Base-by-base conservation (phyloP, 805 yeast species). In the Hanseniaspora valbyensis region DNA sequence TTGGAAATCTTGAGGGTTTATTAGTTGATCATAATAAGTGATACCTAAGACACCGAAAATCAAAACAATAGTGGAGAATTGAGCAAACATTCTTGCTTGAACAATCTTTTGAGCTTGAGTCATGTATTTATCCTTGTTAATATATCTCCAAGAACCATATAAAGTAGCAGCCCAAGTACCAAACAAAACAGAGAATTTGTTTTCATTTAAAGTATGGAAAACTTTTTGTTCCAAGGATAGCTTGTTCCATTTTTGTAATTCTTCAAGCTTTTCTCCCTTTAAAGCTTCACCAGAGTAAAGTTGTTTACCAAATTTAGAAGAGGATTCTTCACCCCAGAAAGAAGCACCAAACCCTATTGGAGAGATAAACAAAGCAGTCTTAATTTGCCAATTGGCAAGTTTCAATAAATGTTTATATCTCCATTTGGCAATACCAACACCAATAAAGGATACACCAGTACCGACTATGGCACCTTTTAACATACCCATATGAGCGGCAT, bases 81-180 rank as follows among this genome's bases (percentile, higher is more conserved):
- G 95, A 10, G 95, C 95, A 62, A 85, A 85, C 83, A 85, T 85
- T 75, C 95, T 80, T 29, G 94, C 94, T 62, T 82, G 89, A 30
- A 83, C 92, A 44, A 83, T 77, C 64, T 83, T 86, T 68, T 86
- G 95, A 4, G 92, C 68, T 55, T 72, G 74, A 50, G 85, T 76
- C 81, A 86, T 75, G 62, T 79, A 69, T 55, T 78, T 80, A 63
- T 86, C 95, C 57, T 74, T 76, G 67, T 83, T 80, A 48, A 83
- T 86, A 41, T 69, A 59, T 42, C 67, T 75, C 86, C 90, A 86
- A 4, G 94, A 81, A 1, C 88, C 95, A 57, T 73, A 83, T 69
- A 84, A 66, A 2, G 90, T 80, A 21, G 78, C 83, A 4, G 85
- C 88, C 95, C 95, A 84, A 8, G 82, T 74, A 51, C 77, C 80